phyloP scores from a whole-genome alignment of 495 filamentous ascomycete species.

The Hyaloscypha hepaticicola region DNA sequence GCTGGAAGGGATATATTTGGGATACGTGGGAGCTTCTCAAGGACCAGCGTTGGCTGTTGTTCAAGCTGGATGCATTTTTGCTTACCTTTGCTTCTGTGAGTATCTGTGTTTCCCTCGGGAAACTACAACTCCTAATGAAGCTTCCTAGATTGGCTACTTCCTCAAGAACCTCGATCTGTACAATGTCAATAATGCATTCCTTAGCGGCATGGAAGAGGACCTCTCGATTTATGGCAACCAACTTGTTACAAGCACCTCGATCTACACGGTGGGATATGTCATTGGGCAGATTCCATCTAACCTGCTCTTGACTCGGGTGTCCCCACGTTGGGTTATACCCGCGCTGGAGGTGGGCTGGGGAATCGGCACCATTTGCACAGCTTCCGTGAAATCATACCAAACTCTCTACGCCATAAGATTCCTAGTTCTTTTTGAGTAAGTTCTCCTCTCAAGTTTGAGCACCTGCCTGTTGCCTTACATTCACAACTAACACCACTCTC shows the following conservation, averaged over 20 bases:
- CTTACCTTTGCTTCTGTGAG: slow-evolving; percentile 17
- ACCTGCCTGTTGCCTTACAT: not conserved
- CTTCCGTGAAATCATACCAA: slow-evolving; percentile 1
- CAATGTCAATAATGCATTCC: slow-evolving; percentile 53
- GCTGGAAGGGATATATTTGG: slow-evolving; percentile 17
- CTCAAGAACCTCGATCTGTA: slow-evolving; percentile 17
- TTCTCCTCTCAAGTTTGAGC: not conserved
- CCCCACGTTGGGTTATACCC: slow-evolving; percentile 15
- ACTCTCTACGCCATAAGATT: not conserved
- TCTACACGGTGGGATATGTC: slow-evolving; percentile 18
- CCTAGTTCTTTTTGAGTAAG: not conserved
- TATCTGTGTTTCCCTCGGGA: not conserved
- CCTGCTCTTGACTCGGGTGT: slow-evolving; percentile 11
- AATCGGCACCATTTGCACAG: slow-evolving; percentile 16
- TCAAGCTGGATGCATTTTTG: slow-evolving; percentile 18
- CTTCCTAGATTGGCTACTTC: slow-evolving; percentile 14
- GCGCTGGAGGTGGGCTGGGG: slow-evolving; percentile 16
- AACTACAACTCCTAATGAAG: not conserved
- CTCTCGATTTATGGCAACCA: slow-evolving; percentile 13
- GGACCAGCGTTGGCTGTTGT: slow-evolving; percentile 12
- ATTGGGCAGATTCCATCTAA: slow-evolving; percentile 21
- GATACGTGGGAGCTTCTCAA: slow-evolving; percentile 14
- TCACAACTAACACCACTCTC: not conserved
- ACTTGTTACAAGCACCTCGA: slow-evolving; percentile 15
- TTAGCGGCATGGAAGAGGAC: slow-evolving; percentile 57